phyloP scores from a whole-genome alignment of 176 grass and related monocot genomes.

The Raddia guianensis region DNA sequence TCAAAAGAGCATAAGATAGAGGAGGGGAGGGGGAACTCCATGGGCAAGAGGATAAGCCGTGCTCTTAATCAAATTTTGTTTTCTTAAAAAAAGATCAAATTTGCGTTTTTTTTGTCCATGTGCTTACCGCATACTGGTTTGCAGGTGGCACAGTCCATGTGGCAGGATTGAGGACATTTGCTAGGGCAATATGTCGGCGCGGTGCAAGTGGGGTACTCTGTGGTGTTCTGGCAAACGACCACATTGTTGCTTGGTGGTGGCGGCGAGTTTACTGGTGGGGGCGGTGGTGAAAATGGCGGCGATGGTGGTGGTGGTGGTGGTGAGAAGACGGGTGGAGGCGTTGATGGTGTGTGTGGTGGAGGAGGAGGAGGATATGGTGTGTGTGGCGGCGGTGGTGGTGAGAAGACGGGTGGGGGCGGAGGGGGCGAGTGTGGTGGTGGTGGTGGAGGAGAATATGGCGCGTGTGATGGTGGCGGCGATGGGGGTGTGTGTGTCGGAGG shows the following conservation, averaged over 20 bases:
- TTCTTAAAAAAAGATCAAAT: too few species aligned
- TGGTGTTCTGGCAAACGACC: slow-evolving; percentile 21
- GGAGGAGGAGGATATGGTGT: too few species aligned
- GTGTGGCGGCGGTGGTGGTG: too few species aligned
- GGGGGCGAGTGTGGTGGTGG: too few species aligned
- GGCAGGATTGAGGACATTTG: slow-evolving; percentile 11
- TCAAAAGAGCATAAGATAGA: too few species aligned
- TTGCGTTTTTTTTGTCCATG: not conserved
- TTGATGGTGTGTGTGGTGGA: not conserved
- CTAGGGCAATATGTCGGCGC: slow-evolving; percentile 16
- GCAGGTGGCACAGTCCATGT: slow-evolving; percentile 35
- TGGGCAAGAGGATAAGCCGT: too few species aligned
- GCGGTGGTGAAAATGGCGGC: not conserved
- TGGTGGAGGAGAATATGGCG: too few species aligned
- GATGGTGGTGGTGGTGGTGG: too few species aligned
- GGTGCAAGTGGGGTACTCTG: slow-evolving; percentile 1
- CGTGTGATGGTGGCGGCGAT: too few species aligned
- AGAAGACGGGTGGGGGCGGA: not conserved
- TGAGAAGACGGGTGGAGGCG: not conserved
- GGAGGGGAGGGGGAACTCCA: too few species aligned
- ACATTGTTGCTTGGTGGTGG: slow-evolving; percentile 7
- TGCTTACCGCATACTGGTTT: slow-evolving; percentile 1
- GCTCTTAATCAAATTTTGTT: too few species aligned
- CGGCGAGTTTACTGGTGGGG: not conserved
- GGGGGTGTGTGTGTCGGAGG: too few species aligned